Evolutionary conservation across 106 monocot species (phyloP).

Genomic region (Iris macrosiphon): DNA sequence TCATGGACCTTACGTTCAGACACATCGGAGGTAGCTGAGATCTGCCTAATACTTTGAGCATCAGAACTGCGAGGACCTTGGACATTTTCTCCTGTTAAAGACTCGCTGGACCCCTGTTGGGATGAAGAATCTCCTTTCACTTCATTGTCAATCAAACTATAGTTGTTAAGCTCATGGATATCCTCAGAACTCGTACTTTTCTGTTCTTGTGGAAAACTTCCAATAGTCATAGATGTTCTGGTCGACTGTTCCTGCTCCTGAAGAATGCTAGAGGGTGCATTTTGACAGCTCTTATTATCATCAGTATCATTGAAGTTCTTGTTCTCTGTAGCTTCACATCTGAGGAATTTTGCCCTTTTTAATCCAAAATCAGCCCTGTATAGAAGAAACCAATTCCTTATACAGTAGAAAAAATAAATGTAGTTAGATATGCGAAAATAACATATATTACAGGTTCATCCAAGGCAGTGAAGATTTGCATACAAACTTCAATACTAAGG

Average conservation of each 20-base stretch:
- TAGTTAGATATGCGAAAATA: not conserved
- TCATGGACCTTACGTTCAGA: constrained; percentile 24
- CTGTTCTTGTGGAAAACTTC: constrained; percentile 69
- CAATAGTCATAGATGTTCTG: constrained; percentile 55
- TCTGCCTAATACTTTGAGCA: constrained; percentile 15
- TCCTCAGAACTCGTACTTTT: constrained; percentile 73
- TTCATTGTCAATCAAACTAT: constrained; percentile 17
- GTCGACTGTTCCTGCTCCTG: constrained; percentile 56
- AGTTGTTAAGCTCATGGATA: constrained; percentile 15
- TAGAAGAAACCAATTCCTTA: constrained; percentile 5
- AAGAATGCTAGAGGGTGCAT: constrained; percentile 51
- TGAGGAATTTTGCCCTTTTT: constrained; percentile 74
- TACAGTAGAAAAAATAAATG: constrained; percentile 4
- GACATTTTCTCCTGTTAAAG: constrained; percentile 19
- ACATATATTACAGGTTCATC: no score
- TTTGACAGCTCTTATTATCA: constrained; percentile 54
- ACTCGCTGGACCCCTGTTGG: constrained; percentile 7
- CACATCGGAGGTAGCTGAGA: constrained; percentile 11
- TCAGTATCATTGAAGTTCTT: constrained; percentile 46
- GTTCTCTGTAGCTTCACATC: constrained; percentile 37
- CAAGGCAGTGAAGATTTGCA: not conserved
- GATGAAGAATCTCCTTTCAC: constrained; percentile 19
- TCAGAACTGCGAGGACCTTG: constrained; percentile 21
- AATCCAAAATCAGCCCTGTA: constrained; percentile 79
- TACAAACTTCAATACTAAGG: no score